Evolutionary conservation across 495 filamentous ascomycete genomes (phyloP), one percentile per base, ranked within the genome.

Genomic region (Talaromyces wortmannii): DNA sequence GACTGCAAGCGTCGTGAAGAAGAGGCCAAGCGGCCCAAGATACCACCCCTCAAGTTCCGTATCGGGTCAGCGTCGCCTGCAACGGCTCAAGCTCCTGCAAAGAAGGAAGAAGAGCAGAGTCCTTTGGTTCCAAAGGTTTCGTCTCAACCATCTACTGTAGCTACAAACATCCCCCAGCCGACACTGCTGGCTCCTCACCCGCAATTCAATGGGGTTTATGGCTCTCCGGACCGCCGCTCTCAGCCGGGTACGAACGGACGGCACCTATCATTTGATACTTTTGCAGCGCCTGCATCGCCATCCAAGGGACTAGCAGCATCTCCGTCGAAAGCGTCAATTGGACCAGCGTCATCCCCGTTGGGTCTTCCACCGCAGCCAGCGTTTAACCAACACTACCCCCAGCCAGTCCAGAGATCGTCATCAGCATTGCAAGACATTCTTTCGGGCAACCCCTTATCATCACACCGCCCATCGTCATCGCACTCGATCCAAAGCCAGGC

Each of bases 1-100:
- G 81, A 83, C 48, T 98, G 94, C 71, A 81, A 82, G 61, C 78
- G 78, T 46, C 83, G 82, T 43, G 84, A 81, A 53, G 79, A 85
- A 58, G 83, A 84, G 45, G 75, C 80, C 12, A 81, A 79, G 53
- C 66, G 64, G 48, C 88, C 71, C 48, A 96, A 92, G 67, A 75
- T 95, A 52, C 76, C 77, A 48, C 88, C 89, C 52, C 70, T 94
- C 48, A 88, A 87, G 56, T 79, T 86, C 59, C 75, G 79, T 10
- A 68, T 83, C 33, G 80, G 77, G 31, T 83, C 85, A 13, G 66
- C 73, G 5, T 78, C 76, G 11, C 77, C 75, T 42, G 63, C 68
- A 8, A 62, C 64, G 5, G 15, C 55, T 45, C 59, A 56, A 32
- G 59, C 59, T 43, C 58, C 60, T 7, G 53, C 53, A 4, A 53